Conservation (phyloP, 2,329 filamentous ascomycete species). For the Cryphonectria japonica region DNA sequence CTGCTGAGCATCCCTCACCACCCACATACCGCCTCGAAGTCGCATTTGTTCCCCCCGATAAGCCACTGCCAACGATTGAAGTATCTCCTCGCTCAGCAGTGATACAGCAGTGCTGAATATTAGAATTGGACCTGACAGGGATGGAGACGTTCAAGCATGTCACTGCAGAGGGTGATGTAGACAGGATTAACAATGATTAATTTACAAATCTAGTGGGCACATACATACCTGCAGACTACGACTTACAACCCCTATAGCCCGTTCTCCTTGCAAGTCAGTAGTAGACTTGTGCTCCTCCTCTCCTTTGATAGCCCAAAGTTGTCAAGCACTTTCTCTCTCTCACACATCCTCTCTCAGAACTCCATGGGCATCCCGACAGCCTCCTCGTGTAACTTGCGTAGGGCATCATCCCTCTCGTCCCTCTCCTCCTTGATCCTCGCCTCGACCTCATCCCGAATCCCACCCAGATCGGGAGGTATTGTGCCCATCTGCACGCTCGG, state of each 20-base stretch:
- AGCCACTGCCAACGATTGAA: not conserved
- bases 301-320: not conserved
- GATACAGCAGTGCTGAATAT: not conserved
- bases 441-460: constrained; percentile 71
- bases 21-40: not conserved
- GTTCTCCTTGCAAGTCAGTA: not conserved
- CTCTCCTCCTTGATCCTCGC: constrained; percentile 66
- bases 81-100: not conserved
- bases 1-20: not conserved
- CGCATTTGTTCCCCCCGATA: not conserved
- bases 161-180: not conserved
- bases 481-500: constrained; percentile 85
- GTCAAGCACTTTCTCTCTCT: not conserved
- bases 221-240: not conserved
- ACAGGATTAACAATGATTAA: not conserved
- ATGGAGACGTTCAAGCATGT: not conserved
- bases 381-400: constrained; percentile 59
- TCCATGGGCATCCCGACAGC: constrained; percentile 63
- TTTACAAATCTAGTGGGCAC: not conserved
- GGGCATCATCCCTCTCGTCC: constrained; percentile 59
- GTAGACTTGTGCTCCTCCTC: not conserved
- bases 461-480: constrained; percentile 76
- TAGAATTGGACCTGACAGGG: not conserved
- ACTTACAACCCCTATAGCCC: not conserved
- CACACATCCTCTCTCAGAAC: constrained; percentile 34